Conservation (phyloP, 306 rosid species). For the Hippophae rhamnoides region DNA sequence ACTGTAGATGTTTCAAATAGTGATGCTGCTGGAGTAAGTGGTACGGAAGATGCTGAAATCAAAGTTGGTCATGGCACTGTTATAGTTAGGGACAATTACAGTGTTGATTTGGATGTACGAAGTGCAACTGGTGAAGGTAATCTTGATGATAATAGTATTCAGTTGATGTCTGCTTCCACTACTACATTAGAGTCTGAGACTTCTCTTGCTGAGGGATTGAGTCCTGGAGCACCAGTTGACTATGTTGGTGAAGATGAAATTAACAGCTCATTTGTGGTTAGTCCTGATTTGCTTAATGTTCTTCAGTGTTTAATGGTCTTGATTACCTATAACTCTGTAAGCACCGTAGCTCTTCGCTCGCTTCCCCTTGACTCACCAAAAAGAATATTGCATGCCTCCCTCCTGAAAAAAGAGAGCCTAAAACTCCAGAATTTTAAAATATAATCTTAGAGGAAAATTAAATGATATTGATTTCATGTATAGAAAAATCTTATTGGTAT, state of each 20-base stretch:
- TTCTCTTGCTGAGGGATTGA: slow-evolving; percentile 20
- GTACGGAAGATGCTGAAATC: slow-evolving; percentile 42
- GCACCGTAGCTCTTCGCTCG: too few relatives aligned
- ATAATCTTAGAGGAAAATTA: too few relatives aligned
- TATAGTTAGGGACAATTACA: slow-evolving; percentile 23
- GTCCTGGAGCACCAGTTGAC: slow-evolving; percentile 11
- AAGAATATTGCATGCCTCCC: too few relatives aligned
- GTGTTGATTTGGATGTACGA: slow-evolving; percentile 13
- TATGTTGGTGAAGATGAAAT: slow-evolving; percentile 24
- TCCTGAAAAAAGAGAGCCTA: too few relatives aligned
- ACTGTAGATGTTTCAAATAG: slow-evolving; percentile 27
- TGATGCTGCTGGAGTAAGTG: slow-evolving; percentile 21
- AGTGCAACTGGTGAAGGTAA: not conserved
- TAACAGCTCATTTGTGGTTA: slow-evolving; percentile 21
- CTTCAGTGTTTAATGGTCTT: slow-evolving; percentile 3
- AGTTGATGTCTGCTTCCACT: slow-evolving; percentile 4
- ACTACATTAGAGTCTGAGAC: slow-evolving; percentile 15
- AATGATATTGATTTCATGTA: too few relatives aligned
- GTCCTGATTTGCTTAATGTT: slow-evolving; percentile 12
- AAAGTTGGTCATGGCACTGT: slow-evolving; percentile 40
- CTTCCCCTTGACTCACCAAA: too few relatives aligned
- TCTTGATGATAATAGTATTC: slow-evolving; percentile 11
- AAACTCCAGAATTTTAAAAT: too few relatives aligned
- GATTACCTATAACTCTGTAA: too few relatives aligned
- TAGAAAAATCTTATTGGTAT: too few relatives aligned